These are phyloP conservation scores for Apiotrichum gamsii DNA, from an alignment of 1,284 basidiomycete species.

Conservation along the genomic window DNA sequence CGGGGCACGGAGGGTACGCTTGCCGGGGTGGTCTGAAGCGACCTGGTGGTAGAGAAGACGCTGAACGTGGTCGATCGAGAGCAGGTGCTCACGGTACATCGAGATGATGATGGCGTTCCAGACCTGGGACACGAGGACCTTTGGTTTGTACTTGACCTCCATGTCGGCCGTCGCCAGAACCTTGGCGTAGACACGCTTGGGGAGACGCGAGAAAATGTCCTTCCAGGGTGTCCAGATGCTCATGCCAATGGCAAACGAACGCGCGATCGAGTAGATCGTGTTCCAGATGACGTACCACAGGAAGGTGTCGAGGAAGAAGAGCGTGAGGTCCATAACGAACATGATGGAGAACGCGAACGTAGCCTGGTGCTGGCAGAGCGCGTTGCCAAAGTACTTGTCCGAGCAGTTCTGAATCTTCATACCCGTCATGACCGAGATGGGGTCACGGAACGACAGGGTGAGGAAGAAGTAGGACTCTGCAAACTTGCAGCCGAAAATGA, in stretches of 20 bases:
- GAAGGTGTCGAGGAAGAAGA: conserved; percentile 97
- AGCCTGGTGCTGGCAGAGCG: conserved; percentile 79
- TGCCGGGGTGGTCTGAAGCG: conserved; percentile 70
- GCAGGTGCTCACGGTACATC: conserved; percentile 96
- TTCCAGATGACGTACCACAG: conserved; percentile 94
- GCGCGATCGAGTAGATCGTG: conserved; percentile 81
- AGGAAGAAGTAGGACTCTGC: conserved; percentile 93
- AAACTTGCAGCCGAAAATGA: conserved; percentile 91
- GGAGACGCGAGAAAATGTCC: conserved; percentile 84
- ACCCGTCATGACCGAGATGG: conserved; percentile 81
- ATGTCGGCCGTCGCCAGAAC: conserved; percentile 82
- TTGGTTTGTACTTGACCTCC: conserved; percentile 95
- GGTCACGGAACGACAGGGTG: conserved; percentile 83
- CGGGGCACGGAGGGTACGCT: conserved; percentile 80
- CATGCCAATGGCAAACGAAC: conserved; percentile 82
- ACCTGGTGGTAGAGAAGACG: conserved; percentile 92
- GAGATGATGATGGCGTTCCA: conserved; percentile 99
- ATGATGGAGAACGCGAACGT: conserved; percentile 89
- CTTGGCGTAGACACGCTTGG: conserved; percentile 92
- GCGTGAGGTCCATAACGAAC: conserved; percentile 89
- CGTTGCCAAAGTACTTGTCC: conserved; percentile 74
- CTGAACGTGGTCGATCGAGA: conserved; percentile 92
- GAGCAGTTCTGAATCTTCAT: conserved; percentile 85
- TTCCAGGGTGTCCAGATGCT: conserved; percentile 97
- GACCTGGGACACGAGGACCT: conserved; percentile 93